Base-by-base conservation (phyloP, 495 filamentous ascomycete species). In the Elaphomyces granulatus region DNA sequence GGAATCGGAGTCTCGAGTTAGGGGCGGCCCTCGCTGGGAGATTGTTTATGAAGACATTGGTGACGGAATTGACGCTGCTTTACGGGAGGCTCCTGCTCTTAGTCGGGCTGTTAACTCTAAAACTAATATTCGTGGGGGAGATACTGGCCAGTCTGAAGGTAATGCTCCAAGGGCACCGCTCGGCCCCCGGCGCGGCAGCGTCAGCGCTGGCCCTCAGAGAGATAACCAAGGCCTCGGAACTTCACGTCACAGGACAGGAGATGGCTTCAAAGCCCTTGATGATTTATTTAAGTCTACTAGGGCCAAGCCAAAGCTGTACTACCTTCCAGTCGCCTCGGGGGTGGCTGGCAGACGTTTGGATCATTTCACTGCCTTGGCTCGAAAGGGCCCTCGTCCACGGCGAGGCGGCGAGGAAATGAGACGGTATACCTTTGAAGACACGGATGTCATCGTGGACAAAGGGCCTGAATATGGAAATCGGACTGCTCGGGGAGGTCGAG, bases 361-460 rank as follows among this genome's bases (percentile, higher is more conserved):
- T 35, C 68, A 67, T 33, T 72, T 94, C 43, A 71, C 63, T 43
- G 58, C 53, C 46, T 53, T 69, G 61, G 64, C 49, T 43, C 56
- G 41, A 18, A 66, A 74, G 60, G 50, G 70, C 48, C 32, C 63
- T 50, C 53, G 58, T 45, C 44, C 53, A 44, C 53, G 61, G 32
- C 47, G 65, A 54, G 61, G 74, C 19, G 75, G 74, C 28, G 74
- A 75, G 32, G 74, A 83, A 17, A 76, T 77, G 55, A 72, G 80
- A 36, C 67, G 82, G 20, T 88, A 81, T 54, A 80, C 76, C 0
- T 94, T 93, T 50, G 83, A 92, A 60, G 67, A 81, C 40, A 71
- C 67, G 1, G 73, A 78, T 43, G 33, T 55, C 0, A 68, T 93
- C 34, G 80, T 92, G 34, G 83, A 93, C 56, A 61, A 72, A 43